phyloP scores from a whole-genome alignment of 2,329 filamentous ascomycete species.

The Colletotrichum sp. region DNA sequence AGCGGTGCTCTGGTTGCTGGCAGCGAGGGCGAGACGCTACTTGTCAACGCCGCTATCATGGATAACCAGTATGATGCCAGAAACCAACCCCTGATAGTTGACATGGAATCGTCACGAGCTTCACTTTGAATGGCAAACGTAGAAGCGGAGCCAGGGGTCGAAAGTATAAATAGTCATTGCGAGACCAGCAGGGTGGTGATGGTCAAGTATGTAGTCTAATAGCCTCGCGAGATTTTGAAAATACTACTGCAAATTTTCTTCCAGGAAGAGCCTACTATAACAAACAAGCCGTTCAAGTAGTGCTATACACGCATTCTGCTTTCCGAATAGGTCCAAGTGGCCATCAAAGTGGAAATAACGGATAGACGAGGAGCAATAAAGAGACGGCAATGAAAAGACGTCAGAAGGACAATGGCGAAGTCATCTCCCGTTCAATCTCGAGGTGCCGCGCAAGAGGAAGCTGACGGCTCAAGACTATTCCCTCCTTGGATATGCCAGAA shows the following conservation, averaged over 20 bases:
- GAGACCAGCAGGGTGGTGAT: not conserved
- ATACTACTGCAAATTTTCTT: not conserved
- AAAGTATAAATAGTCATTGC: not conserved
- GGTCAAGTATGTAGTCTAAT: not conserved
- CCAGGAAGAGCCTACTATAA: not conserved
- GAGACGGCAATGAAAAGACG: not conserved
- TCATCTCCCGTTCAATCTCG: not conserved
- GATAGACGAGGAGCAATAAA: not conserved
- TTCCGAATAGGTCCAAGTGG: not conserved
- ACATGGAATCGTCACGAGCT: not conserved
- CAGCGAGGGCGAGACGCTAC: not conserved
- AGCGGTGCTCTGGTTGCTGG: not conserved
- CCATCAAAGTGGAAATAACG: not conserved
- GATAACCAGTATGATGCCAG: not conserved
- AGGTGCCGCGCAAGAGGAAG: not conserved
- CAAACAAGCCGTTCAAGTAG: not conserved
- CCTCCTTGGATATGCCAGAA: not conserved
- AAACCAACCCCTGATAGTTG: not conserved
- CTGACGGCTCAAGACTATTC: not conserved
- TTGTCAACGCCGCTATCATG: not conserved
- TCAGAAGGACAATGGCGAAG: not conserved
- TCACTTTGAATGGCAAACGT: not conserved
- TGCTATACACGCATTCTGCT: not conserved
- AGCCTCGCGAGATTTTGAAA: not conserved
- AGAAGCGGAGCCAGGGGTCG: not conserved